A percentile compares a stretch with the other conserved stretches of the same genome.
phyloP scores from a whole-genome alignment of 257 asterid species.

The Fraxinus quadrangulata region DNA sequence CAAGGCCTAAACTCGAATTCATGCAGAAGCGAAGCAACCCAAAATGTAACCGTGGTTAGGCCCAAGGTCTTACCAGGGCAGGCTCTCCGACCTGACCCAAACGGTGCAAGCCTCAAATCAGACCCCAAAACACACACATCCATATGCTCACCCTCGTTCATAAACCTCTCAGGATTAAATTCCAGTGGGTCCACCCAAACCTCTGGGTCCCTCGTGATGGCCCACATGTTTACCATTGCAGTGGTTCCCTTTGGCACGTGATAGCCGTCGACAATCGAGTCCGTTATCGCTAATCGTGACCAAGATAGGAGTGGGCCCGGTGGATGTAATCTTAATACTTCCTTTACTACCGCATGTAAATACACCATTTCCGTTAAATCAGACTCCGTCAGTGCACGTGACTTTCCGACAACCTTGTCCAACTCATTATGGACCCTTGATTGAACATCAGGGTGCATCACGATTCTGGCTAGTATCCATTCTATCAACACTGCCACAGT shows the following conservation, averaged over 20 bases:
- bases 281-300: slow-evolving; percentile 70
- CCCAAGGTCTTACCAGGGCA: slow-evolving; percentile 78
- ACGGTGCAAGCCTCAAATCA: slow-evolving; percentile 68
- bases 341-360: slow-evolving; percentile 72
- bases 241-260: slow-evolving; percentile 76
- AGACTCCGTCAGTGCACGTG: slow-evolving; percentile 52
- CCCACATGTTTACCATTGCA: slow-evolving; percentile 93
- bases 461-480: slow-evolving; percentile 79
- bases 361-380: slow-evolving; percentile 55
- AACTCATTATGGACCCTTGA: slow-evolving; percentile 60
- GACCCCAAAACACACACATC: slow-evolving; percentile 56
- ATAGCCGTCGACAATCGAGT: slow-evolving; percentile 58
- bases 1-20: slow-evolving; percentile 39
- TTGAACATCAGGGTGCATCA: slow-evolving; percentile 63
- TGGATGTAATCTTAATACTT: slow-evolving; percentile 71
- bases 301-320: slow-evolving; percentile 91
- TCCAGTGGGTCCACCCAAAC: slow-evolving; percentile 36
- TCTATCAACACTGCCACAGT: slow-evolving; percentile 72
- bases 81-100: slow-evolving; percentile 79
- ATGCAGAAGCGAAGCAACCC: slow-evolving; percentile 68
- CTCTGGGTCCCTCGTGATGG: slow-evolving; percentile 56
- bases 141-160: neutral
- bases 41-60: slow-evolving; percentile 53
- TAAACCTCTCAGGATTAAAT: slow-evolving; percentile 65
- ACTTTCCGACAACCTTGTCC: slow-evolving; percentile 52